These are phyloP conservation scores for Trichoderma lentiforme DNA, from an alignment of 2,329 filamentous ascomycete species.

Conservation along the genomic window DNA sequence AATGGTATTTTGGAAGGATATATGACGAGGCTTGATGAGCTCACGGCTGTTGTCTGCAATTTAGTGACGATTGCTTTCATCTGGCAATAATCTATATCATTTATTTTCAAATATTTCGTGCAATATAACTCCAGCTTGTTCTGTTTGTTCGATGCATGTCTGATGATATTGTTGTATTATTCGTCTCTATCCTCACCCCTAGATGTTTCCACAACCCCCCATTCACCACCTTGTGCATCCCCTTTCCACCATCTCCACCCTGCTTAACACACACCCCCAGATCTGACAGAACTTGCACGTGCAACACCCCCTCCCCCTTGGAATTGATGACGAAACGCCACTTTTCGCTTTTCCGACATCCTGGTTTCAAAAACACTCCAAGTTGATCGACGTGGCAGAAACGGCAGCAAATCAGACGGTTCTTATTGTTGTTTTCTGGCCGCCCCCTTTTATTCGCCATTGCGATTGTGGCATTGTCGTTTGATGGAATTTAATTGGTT, in stretches of 20 bases:
- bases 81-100: not conserved
- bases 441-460: not conserved
- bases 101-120: not conserved
- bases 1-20: not conserved
- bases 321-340: constrained; percentile 13
- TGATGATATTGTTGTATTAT: not conserved
- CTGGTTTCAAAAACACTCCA: not conserved
- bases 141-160: not conserved
- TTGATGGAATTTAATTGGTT: not conserved
- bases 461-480: not conserved
- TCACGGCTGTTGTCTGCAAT: not conserved
- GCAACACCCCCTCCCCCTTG: not conserved
- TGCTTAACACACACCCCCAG: not conserved
- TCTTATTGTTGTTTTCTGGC: not conserved
- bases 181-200: not conserved
- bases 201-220: not conserved
- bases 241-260: not conserved
- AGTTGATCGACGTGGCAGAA: constrained; percentile 14
- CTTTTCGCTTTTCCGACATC: constrained; percentile 4
- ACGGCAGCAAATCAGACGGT: not conserved
- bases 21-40: not conserved
- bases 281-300: not conserved
- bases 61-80: not conserved
- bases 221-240: not conserved
- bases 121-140: not conserved